phyloP scores from a whole-genome alignment of 345 rosid species.

The Corymbia maculata region DNA sequence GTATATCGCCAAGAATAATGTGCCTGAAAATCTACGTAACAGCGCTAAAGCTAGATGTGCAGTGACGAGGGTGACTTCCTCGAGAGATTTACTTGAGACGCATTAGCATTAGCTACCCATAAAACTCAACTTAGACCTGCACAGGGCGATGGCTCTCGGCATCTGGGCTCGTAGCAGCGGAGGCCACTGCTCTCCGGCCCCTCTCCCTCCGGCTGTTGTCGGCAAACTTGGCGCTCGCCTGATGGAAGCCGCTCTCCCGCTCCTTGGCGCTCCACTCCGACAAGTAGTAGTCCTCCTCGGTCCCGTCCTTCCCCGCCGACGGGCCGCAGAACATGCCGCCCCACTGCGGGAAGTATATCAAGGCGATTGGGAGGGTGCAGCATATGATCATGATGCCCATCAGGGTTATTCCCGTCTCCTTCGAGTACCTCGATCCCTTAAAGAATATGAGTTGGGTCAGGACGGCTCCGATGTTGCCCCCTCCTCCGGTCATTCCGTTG shows the following conservation, averaged over 20 bases:
- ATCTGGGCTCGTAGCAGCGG: background rate
- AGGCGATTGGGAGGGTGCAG: conserved; percentile 53
- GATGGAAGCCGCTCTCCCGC: conserved; percentile 42
- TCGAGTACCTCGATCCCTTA: conserved; percentile 70
- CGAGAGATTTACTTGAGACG: background rate
- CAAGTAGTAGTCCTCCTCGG: conserved; percentile 78
- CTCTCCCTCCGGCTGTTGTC: conserved; percentile 66
- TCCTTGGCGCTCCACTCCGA: conserved; percentile 65
- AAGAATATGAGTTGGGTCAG: conserved; percentile 80
- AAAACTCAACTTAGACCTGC: conserved; percentile 5
- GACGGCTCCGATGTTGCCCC: conserved; percentile 90
- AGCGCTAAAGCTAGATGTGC: background rate
- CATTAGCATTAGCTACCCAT: no score
- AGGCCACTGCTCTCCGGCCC: conserved; percentile 17
- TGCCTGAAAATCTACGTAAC: background rate
- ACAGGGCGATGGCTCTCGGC: background rate
- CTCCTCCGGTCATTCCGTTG: conserved; percentile 92
- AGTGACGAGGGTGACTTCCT: background rate
- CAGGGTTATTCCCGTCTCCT: conserved; percentile 64
- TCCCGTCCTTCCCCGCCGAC: conserved; percentile 19
- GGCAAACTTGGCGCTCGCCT: conserved; percentile 58
- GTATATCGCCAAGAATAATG: background rate
- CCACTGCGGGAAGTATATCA: conserved; percentile 88
- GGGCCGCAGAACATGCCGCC: conserved; percentile 91
- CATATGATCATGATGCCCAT: conserved; percentile 81